Percentiles rank a stretch among this genome's conserved stretches.
These are phyloP conservation scores for Capsicum pubescens DNA, from an alignment of 257 asterid species.

Conservation along the genomic window DNA sequence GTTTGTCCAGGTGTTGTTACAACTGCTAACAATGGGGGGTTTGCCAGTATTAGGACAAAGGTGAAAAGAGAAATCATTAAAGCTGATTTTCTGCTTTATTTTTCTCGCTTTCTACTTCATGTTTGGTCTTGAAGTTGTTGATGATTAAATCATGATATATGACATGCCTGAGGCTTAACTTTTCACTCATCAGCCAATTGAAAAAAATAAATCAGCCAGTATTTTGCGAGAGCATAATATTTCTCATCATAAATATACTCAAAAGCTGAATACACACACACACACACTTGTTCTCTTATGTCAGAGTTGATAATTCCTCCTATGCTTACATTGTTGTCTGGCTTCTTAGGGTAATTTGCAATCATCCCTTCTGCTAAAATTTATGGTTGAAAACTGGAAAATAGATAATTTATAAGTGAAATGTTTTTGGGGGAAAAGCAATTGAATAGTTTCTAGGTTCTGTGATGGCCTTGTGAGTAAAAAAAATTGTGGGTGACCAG, in stretches of 20 bases:
- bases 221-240: background rate
- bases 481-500: background rate
- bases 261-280: background rate
- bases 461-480: background rate
- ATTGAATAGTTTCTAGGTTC: background rate
- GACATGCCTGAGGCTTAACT: background rate
- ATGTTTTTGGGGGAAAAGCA: background rate
- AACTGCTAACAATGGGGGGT: slow-evolving; percentile 95
- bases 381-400: background rate
- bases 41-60: slow-evolving; percentile 87
- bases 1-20: slow-evolving; percentile 71
- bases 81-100: slow-evolving; percentile 14
- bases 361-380: background rate
- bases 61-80: slow-evolving; percentile 35
- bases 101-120: background rate
- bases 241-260: background rate
- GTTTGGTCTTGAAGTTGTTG: slow-evolving; percentile 16
- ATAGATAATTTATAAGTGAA: background rate
- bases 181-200: background rate
- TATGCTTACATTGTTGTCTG: background rate
- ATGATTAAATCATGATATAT: too few species aligned
- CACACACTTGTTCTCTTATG: background rate
- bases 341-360: background rate
- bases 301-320: background rate
- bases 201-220: background rate